Evolutionary conservation across 1,139 yeast species (phyloP).

Genomic region (Ogataea hybrid): DNA sequence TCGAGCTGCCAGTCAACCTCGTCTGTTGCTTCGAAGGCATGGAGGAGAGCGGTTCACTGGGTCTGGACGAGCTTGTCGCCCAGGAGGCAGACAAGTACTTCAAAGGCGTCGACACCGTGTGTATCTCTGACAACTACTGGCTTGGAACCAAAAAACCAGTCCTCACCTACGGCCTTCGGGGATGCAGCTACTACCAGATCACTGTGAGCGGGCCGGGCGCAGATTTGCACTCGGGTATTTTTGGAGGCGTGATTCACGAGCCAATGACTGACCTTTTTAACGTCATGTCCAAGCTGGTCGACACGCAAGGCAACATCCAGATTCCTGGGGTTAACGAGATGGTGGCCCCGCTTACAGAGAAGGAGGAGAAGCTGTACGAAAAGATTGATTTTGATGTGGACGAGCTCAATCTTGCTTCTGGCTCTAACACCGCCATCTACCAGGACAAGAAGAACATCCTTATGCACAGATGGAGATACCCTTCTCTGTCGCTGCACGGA

Average conservation of each 20-base stretch:
- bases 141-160: conserved; percentile 96
- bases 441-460: conserved; percentile 76
- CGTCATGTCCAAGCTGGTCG: conserved; percentile 74
- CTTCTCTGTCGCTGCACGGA: conserved; percentile 94
- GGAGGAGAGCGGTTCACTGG: conserved; percentile 97
- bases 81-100: conserved; percentile 77
- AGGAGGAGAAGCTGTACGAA: conserved; percentile 78
- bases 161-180: conserved; percentile 95
- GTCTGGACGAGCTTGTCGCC: conserved; percentile 80
- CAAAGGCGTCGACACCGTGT: conserved; percentile 87
- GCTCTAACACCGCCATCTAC: conserved; percentile 80
- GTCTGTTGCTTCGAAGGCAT: conserved; percentile 96
- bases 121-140: conserved; percentile 98
- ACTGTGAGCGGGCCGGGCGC: conserved; percentile 89
- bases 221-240: conserved; percentile 95
- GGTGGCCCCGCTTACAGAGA: conserved; percentile 89
- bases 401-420: conserved; percentile 86
- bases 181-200: conserved; percentile 90
- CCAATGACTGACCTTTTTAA: conserved; percentile 93
- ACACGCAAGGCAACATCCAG: conserved; percentile 73
- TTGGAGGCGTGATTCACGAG: conserved; percentile 96
- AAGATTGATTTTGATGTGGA: conserved; percentile 79
- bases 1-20: conserved; percentile 91
- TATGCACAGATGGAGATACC: conserved; percentile 99
- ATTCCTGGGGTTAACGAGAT: conserved; percentile 89